Percentiles rank a stretch among this genome's conserved stretches.
These are phyloP conservation scores for Claviceps maximensis DNA, from an alignment of 2,329 filamentous ascomycete species.

Conservation along the genomic window DNA sequence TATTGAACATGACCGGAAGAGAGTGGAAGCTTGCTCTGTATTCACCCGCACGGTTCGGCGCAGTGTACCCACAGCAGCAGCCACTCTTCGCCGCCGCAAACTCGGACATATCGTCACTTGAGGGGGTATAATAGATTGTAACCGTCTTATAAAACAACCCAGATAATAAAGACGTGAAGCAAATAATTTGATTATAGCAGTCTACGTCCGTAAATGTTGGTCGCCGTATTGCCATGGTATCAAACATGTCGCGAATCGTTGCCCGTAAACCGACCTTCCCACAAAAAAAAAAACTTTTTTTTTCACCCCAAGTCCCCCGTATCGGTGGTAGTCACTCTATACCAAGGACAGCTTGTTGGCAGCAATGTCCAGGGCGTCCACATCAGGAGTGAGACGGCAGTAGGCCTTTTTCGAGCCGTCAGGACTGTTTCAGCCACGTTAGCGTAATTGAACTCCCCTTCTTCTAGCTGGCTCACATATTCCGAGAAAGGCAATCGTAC, in stretches of 20 bases:
- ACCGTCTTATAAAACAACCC: too few relatives aligned
- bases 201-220: neutral
- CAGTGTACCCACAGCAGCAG: too few relatives aligned
- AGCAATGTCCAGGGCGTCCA: slow-evolving; percentile 97
- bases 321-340: slow-evolving; percentile 33
- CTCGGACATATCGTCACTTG: neutral
- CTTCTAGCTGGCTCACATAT: neutral
- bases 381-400: slow-evolving; percentile 85
- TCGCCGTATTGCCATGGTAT: neutral
- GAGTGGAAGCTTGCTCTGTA: too few relatives aligned
- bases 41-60: too few relatives aligned
- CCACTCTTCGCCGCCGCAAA: too few relatives aligned
- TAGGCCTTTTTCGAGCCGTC: slow-evolving; percentile 99
- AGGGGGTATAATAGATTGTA: neutral
- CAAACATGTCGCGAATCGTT: neutral
- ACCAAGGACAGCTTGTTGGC: slow-evolving; percentile 98
- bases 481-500: slow-evolving; percentile 33
- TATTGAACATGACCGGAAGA: too few relatives aligned
- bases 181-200: neutral
- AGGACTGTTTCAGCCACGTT: slow-evolving; percentile 36
- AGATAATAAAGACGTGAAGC: neutral
- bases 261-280: neutral
- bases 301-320: neutral
- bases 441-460: neutral
- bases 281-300: neutral